phyloP scores from a whole-genome alignment of 495 filamentous ascomycete species.

The Tuber aestivum region DNA sequence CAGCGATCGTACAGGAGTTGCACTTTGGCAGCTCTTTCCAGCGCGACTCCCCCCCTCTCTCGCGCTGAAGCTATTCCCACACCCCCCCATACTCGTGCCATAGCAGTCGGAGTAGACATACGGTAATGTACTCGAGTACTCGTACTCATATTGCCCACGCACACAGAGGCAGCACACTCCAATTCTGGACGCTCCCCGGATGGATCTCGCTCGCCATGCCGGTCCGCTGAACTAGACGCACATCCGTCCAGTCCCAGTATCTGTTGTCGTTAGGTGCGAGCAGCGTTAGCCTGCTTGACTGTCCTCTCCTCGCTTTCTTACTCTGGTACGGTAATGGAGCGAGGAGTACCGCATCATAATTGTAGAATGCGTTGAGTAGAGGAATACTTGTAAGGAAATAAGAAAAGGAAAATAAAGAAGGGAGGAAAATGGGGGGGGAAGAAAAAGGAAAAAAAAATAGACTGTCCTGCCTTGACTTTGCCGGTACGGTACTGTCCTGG shows the following conservation, averaged over 20 bases:
- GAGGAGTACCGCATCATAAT: background rate
- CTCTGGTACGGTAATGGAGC: background rate
- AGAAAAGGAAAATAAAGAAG: background rate
- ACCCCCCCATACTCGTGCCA: background rate
- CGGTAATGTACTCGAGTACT: background rate
- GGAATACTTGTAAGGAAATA: background rate
- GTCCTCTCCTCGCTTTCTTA: background rate
- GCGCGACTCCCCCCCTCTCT: background rate
- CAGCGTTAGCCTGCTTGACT: background rate
- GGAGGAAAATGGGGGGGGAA: too few relatives aligned
- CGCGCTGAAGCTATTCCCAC: background rate
- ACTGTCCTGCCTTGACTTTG: background rate
- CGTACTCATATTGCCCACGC: background rate
- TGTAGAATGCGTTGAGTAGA: background rate
- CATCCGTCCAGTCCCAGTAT: background rate
- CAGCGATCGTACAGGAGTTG: background rate
- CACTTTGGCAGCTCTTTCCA: background rate
- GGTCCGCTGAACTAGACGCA: background rate
- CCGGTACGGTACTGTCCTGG: background rate
- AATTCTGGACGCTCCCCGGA: background rate
- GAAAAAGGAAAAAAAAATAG: background rate
- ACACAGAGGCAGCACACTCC: background rate
- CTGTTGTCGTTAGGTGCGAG: background rate
- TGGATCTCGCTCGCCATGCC: constrained; percentile 17
- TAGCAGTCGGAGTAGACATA: too few relatives aligned